Base-by-base conservation (phyloP, 805 yeast species). In the Sungouiozyma intestinalis region DNA sequence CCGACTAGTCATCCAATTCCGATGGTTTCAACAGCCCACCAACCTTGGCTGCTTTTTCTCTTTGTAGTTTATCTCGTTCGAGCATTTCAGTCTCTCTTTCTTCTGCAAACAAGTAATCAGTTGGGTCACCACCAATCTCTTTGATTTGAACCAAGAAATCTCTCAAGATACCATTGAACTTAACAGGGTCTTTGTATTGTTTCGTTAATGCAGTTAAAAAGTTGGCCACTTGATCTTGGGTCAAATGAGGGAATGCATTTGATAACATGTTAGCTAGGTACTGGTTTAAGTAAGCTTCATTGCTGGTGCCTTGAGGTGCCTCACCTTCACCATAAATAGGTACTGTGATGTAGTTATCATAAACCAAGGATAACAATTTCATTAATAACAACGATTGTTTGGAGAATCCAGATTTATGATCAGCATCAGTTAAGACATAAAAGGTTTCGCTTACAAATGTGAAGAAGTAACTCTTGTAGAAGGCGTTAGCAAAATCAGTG, bases 81-180 rank as follows among this genome's bases (percentile, higher is more conserved):
- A 70, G 63, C 45, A 77, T 62, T 60, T 85, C 94, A 40, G 69
- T 69, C 62, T 86, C 95, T 58, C 79, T 83, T 58, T 90, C 98
- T 57, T 92, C 97, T 9, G 94, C 94, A 65, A 81, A 90, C 60
- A 90, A 70, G 61, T 92, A 92, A 61, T 88, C 97, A 17, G 95
- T 86, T 43, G 94, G 79, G 61, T 85, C 95, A 24, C 97, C 97
- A 46, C 97, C 98, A 57, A 75, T 77, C 65, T 90, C 95, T 66
- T 87, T 88, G 63, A 90, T 85, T 68, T 92, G 97, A 35, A 92
- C 94, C 61, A 92, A 73, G 76, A 92, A 92, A 66, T 92, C 99
- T 65, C 97, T 81, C 53, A 92, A 71, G 9, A 83, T 81, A 40
- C 85, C 85, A 64, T 78, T 80, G 69, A 92, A 92, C 58, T 77